Evolutionary conservation across 768 basidiomycete genomes (phyloP), one percentile per base, ranked within the genome.

Genomic region (Naematelia encephala): DNA sequence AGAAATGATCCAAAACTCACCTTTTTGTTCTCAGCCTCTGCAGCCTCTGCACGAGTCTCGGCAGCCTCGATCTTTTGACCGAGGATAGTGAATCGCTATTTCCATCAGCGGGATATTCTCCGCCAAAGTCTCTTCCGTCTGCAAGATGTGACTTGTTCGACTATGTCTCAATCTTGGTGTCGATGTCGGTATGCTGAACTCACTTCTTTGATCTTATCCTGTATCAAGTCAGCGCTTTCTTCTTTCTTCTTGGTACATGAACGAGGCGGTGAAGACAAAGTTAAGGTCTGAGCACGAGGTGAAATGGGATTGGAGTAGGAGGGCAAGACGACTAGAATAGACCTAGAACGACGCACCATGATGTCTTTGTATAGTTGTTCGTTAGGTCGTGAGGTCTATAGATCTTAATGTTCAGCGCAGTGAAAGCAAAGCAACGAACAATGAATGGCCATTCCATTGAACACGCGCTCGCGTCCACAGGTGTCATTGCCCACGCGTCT

Each of bases 1-100:
- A 16, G 4, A 22, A 5, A 5, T 34, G 19, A 34, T 8, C 8
- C 43, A 23, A 3, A 10, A 62, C 71, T 34, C 58, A 75, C 75
- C 60, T 67, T 80, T 84, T 92, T 94, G 81, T 84, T 85, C 82
- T 89, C 86, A 2, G 80, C 81, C 77, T 98, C 94, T 11, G 91
- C 90, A 12, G 79, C 82, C 70, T 99, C 96, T 28, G 94, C 96
- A 56, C 96, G 89, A 23, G 78, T 75, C 56, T 88, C 79, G 43
- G 91, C 87, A 51, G 71, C 73, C 77, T 99, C 96, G 54, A 90
- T 91, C 81, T 98, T 93, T 34, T 76, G 74, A 63, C 91, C 63
- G 61, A 70, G 62, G 34, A 70, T 63, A 66, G 65, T 66, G 65
- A 72, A 69, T 56, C 64, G 59, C 70, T 68, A 53, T n/a, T n/a